These are phyloP conservation scores for Dictyophora rubrovolvata DNA, from an alignment of 768 basidiomycete species.

Conservation along the genomic window DNA sequence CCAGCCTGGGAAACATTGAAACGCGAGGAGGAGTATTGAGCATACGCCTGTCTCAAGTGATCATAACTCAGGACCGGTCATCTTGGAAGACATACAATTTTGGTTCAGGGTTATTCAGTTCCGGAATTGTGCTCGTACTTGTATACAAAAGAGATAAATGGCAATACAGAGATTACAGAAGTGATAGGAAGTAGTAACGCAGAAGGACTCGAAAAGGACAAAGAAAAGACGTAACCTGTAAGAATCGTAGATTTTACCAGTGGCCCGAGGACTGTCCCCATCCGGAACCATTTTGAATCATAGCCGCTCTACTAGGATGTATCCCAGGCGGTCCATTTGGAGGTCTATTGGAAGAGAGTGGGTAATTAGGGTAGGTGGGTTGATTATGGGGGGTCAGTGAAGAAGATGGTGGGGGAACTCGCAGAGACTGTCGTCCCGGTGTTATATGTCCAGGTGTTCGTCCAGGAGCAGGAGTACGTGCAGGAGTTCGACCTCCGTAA, in stretches of 20 bases:
- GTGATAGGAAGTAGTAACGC: neutral
- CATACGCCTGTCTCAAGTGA: too few species aligned
- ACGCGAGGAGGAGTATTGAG: neutral
- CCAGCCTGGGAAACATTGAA: slow-evolving; percentile 15
- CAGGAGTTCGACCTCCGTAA: slow-evolving; percentile 70
- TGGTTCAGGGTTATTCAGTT: too few species aligned
- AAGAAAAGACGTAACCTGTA: neutral
- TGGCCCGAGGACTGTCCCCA: slow-evolving; percentile 13
- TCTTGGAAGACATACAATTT: too few species aligned
- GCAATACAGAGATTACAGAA: neutral
- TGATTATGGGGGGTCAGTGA: slow-evolving; percentile 36
- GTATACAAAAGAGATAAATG: neutral
- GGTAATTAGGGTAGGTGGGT: slow-evolving; percentile 19
- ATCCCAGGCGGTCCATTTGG: slow-evolving; percentile 33
- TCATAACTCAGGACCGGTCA: too few species aligned
- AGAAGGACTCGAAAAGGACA: neutral
- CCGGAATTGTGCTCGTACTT: neutral
- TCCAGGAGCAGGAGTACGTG: slow-evolving; percentile 51
- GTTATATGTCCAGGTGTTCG: slow-evolving; percentile 33
- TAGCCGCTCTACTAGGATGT: slow-evolving; percentile 56
- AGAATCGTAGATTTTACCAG: neutral
- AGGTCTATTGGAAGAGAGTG: slow-evolving; percentile 27
- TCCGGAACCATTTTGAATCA: slow-evolving; percentile 42
- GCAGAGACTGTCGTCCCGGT: slow-evolving; percentile 71
- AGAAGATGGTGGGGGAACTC: slow-evolving; percentile 73